Evolutionary conservation across 345 rosid species (phyloP).

Genomic region (Heritiera fomes): DNA sequence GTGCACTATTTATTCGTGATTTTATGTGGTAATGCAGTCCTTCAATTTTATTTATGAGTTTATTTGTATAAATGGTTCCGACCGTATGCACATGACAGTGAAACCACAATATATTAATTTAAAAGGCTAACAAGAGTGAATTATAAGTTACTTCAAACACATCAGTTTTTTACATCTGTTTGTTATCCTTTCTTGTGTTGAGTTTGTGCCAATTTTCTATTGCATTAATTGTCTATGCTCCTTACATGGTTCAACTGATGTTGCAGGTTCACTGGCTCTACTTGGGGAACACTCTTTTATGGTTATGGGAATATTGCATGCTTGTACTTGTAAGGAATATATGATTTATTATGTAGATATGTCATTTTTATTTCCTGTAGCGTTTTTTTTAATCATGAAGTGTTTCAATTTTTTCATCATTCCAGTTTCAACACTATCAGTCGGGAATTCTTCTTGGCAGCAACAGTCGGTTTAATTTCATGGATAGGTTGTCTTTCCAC

Average conservation of each 20-base stretch:
- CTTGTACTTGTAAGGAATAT: constrained; percentile 60
- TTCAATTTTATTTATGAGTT: neutral
- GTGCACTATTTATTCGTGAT: constrained; percentile 88
- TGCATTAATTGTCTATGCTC: neutral
- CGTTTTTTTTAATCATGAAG: no score
- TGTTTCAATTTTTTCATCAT: neutral
- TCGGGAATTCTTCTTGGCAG: constrained; percentile 64
- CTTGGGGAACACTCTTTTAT: constrained; percentile 80
- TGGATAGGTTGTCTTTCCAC: constrained; percentile 63
- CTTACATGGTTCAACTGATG: constrained; percentile 11
- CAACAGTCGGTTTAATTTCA: constrained; percentile 66
- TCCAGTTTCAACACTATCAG: constrained; percentile 63
- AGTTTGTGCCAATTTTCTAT: neutral
- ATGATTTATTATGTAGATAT: neutral
- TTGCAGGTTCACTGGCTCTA: constrained; percentile 78
- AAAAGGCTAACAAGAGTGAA: neutral
- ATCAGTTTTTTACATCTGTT: neutral
- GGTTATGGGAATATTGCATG: constrained; percentile 84
- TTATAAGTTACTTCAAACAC: neutral
- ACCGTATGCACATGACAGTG: neutral
- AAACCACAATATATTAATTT: neutral
- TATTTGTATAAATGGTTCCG: constrained; percentile 1
- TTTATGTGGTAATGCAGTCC: constrained; percentile 74
- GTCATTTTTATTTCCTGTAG: neutral
- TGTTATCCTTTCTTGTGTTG: neutral